Base-by-base conservation (phyloP, 2,329 filamentous ascomycete species). In the Diaporthe helianthi region DNA sequence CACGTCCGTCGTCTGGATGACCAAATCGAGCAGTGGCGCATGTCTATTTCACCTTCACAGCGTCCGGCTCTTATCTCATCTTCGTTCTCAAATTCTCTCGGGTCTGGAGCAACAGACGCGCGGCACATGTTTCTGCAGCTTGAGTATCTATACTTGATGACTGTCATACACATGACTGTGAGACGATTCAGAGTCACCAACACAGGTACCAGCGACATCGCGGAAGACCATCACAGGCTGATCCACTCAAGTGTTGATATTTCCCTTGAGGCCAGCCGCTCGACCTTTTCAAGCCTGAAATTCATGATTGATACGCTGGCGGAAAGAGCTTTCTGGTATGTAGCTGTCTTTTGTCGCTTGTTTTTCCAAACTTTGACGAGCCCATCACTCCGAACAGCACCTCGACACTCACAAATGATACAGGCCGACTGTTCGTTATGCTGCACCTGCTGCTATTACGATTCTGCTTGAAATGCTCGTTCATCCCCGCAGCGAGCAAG, bases 71-170 rank as follows among this genome's bases (percentile, higher is more conserved):
- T 61, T 8, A 22, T 61, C 6, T 46, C 55, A 1, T 61, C 41
- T 47, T 31, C 55, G 5, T 60, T 61, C 9, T 10, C 17, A 19
- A 33, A 24, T 13, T 17, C 38, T 3, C 19, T 47, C 10, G 38
- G 6, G 5, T 61, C 38, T 10, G 13, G 10, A 13, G 24, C 26
- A 6, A 46, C 46, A 9, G 26, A 46, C 6, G 33, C 24, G 19
- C 12, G 17, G 13, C 31, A 33, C 22, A 7, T 46, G 19, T 29
- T 24, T 41, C 26, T 61, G 7, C 38, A 61, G 10, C 41, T 61
- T 15, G 55, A 61, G 22, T 61, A 61, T 61, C 58, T 61, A 4
- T 33, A 61, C n/a, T 17, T 61, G 26, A 61, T 61, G 58, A 44
- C 47, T 12, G 41, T 61, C 8, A 1, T 61, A 9, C 58, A 61